A percentile compares a stretch with the other conserved stretches of the same genome.
phyloP scores from a whole-genome alignment of 192 early-diverging fungal species.

The Backusella australiensis region DNA sequence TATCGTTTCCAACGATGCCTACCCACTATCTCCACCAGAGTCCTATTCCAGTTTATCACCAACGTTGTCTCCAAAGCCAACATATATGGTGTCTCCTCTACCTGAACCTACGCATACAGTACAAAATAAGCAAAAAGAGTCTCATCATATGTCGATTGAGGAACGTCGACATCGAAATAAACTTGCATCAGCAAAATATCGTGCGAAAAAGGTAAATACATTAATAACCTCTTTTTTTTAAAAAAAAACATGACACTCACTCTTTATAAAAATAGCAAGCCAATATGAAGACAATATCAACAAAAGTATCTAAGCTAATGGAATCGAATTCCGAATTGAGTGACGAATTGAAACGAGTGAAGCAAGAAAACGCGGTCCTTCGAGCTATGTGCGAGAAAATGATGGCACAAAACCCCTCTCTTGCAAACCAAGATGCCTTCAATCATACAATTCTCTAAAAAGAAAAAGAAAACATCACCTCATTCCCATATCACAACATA shows the following conservation, averaged over 20 bases:
- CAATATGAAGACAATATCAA: constrained; percentile 3
- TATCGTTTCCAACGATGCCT: background rate
- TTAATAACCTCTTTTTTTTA: no score
- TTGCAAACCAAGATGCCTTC: background rate
- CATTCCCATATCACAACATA: background rate
- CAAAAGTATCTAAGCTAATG: constrained; percentile 1
- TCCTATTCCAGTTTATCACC: constrained; percentile 6
- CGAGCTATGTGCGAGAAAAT: background rate
- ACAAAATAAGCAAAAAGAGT: background rate
- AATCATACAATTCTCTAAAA: background rate
- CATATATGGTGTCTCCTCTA: background rate
- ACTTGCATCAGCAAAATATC: constrained; percentile 56
- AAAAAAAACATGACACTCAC: background rate
- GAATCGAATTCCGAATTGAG: background rate
- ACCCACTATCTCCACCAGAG: constrained; percentile 6
- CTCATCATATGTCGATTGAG: constrained; percentile 36
- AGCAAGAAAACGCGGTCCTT: background rate
- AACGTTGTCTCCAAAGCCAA: background rate
- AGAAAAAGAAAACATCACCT: background rate
- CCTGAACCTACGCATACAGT: background rate
- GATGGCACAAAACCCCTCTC: background rate
- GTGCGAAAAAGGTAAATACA: constrained; percentile 46
- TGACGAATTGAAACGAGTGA: background rate
- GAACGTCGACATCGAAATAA: constrained; percentile 56
- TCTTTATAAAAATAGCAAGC: constrained; percentile 3